Percentiles rank a stretch among this genome's conserved stretches.
Conservation (phyloP, 495 filamentous ascomycete species). For the Penicillium tannophilum region DNA sequence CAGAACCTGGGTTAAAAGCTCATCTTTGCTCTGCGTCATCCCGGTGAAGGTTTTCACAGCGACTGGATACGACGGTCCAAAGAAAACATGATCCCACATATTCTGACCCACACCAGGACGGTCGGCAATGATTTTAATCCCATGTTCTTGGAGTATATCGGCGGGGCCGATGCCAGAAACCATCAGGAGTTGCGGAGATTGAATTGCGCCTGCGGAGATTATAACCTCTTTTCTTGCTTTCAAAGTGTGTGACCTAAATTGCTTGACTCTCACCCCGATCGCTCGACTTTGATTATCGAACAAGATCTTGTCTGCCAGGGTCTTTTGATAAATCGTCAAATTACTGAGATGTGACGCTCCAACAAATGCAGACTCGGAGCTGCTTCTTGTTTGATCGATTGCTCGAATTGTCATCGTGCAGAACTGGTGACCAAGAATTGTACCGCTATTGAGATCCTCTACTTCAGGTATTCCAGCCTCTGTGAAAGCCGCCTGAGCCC, state of each 20-base stretch:
- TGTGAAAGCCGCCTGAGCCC: conserved; percentile 28
- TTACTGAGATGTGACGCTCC: not conserved
- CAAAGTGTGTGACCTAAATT: conserved; percentile 12
- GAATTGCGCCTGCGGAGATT: conserved; percentile 18
- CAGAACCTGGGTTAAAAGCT: conserved; percentile 4
- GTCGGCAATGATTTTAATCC: conserved; percentile 44
- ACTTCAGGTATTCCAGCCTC: conserved; percentile 30
- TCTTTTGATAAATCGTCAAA: conserved; percentile 17
- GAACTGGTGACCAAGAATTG: conserved; percentile 42
- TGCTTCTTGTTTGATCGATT: conserved; percentile 33
- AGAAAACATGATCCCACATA: conserved; percentile 46
- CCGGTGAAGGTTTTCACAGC: conserved; percentile 37
- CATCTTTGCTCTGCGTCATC: conserved; percentile 19
- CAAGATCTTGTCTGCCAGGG: conserved; percentile 7
- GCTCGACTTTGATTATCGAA: conserved; percentile 12
- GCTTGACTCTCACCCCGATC: conserved; percentile 5
- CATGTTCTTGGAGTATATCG: conserved; percentile 31
- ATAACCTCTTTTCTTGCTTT: conserved; percentile 18
- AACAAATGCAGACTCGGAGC: conserved; percentile 43
- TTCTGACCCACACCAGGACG: conserved; percentile 52
- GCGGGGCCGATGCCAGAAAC: conserved; percentile 48
- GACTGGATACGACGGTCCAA: conserved; percentile 33
- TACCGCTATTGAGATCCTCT: conserved; percentile 41
- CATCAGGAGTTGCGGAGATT: conserved; percentile 21
- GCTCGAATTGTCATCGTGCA: conserved; percentile 38